Base-by-base conservation (phyloP, 1,284 basidiomycete genomes). In the Gastroboletus turbinatus region DNA sequence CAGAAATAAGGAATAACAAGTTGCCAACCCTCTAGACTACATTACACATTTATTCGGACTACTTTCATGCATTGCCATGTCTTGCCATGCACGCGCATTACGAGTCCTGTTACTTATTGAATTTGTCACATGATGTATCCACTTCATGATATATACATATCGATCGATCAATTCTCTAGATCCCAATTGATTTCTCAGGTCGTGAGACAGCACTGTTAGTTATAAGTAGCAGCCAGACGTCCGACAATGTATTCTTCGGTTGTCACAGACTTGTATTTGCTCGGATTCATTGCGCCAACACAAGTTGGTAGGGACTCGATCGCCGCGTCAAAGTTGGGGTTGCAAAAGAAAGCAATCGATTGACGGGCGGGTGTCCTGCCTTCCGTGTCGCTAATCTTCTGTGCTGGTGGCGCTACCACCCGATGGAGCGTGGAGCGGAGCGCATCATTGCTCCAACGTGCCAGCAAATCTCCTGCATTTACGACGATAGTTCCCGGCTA, bases 321-420 rank as follows among this genome's bases (percentile, higher is more conserved):
- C 55, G 80, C 75, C 16, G 88, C 77, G 45, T 80, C 79, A 57
- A 83, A 82, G 62, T 94, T 92, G 8, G 92, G 91, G 64, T 92
- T 94, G 75, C 87, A 91, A 74, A 94, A 94, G 77, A 90, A 94
- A 6, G 90, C 92, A 55, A 94, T 88, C 13, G 88, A 91, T 68
- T 92, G 89, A 29, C 92, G 81, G 4, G 76, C 72, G 0, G 90
- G 85, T 0, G 83, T 89, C 55, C 84, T 72, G 30, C 73, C 75
- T 60, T 84, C 82, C 2, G 73, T 76, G 10, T 78, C 75, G 58
- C 68, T 81, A 55, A 82, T 70, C 56, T 78, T 76, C 62, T 75
- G 72, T 4, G 76, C 76, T 2, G 82, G 77, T 25, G 91, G 90
- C 7, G 87, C 84, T 13, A 93, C 90, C 35, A 94, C 91, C 21